Evolutionary conservation across 371 early-diverging fungal species (phyloP), one percentile per base, ranked within the genome.

Genomic region (Apophysomyces ossiformis): DNA sequence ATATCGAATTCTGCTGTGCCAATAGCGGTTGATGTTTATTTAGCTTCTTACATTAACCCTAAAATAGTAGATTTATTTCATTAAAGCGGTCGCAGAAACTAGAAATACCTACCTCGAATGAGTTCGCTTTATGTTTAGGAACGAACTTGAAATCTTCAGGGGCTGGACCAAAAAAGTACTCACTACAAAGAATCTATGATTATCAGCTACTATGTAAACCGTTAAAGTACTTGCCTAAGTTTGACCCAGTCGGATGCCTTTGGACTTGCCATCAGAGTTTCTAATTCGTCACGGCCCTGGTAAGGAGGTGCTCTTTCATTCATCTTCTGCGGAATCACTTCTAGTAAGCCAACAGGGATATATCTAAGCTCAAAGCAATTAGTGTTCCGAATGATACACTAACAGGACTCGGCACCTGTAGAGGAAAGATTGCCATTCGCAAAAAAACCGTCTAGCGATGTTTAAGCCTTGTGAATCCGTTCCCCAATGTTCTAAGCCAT

Each of bases 401-500:
- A 2, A 79, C 87, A 4, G 87, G 8, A 87, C 32, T 1, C 83
- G 57, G 58, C 85, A 87, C 66, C 89, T 75, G 61, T 87, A 80
- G 58, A 89, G 67, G 72, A 96, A 96, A 38, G 95, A 93, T 81
- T 93, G 88, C 96, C 96, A 96, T 77, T 98, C 99, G 72, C 90
- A 86, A 73, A 98, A 60, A 84, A 92, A 99, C 38, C 94, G 84
- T 61, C 99, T 82, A 1, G 95, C 94, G 3, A 77, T 80, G 69
- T 93, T 93, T 7, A 97, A 85, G 54, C 97, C 97, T 78, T 81
- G 60, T 54, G 37, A 9, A 75, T 99, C 98, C 8, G 90, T 87
- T 39, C 98, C 98, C 97, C 97, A 99, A 69, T 95, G 93, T 72
- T 96, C 97, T 59, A 97, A 73, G 37, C 97, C 99, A 74, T 86